Evolutionary conservation across 768 basidiomycete genomes (phyloP).

Genomic region (Tylopilus cervinicoccineus): DNA sequence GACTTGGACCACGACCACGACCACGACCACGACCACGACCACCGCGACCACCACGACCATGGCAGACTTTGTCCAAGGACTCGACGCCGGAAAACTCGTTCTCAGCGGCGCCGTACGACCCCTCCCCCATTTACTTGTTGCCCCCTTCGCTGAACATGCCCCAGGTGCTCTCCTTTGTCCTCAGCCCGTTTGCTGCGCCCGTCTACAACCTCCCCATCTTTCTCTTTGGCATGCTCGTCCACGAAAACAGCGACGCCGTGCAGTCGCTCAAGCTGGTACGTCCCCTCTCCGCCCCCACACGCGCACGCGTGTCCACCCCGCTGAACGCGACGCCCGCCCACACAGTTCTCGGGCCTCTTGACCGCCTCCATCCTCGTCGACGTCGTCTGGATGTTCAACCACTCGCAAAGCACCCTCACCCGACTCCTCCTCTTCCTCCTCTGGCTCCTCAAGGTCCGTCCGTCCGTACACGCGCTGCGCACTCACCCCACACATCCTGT

Average conservation of each 20-base stretch:
- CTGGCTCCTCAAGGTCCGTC: constrained; percentile 53
- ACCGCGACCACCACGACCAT: constrained; percentile 20
- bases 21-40: background rate
- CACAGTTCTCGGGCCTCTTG: constrained; percentile 63
- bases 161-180: constrained; percentile 59
- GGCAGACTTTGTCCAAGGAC: constrained; percentile 64
- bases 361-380: constrained; percentile 63
- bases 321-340: background rate
- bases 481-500: background rate
- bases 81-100: constrained; percentile 71
- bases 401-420: constrained; percentile 53
- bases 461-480: background rate
- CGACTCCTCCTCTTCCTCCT: constrained; percentile 52
- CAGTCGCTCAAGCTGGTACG: constrained; percentile 62
- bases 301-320: too few species aligned
- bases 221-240: constrained; percentile 70
- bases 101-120: constrained; percentile 55
- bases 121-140: background rate
- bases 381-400: constrained; percentile 61
- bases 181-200: constrained; percentile 54
- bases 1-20: too few species aligned
- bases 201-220: constrained; percentile 81
- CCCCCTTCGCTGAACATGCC: background rate
- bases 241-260: constrained; percentile 61
- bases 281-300: background rate